Percentiles rank a stretch among this genome's conserved stretches.
These are phyloP conservation scores for Metschnikowia lachancei DNA, from an alignment of 805 yeast species.

Conservation along the genomic window DNA sequence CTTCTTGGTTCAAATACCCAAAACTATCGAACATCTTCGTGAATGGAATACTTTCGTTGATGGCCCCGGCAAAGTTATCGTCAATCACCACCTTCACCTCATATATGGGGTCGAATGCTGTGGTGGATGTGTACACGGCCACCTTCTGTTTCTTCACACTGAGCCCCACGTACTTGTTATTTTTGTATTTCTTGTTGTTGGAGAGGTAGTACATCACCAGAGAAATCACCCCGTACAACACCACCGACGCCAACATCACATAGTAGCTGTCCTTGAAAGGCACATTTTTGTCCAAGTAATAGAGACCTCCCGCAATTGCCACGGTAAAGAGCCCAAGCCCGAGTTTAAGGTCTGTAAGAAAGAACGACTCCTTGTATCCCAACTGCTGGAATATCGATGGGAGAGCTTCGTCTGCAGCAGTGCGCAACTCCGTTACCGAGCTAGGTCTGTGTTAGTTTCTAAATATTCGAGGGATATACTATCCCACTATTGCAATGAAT, in stretches of 20 bases:
- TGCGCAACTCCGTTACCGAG: constrained; percentile 48
- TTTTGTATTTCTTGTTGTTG: constrained; percentile 35
- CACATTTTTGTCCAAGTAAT: constrained; percentile 47
- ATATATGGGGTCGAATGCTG: constrained; percentile 46
- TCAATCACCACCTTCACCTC: constrained; percentile 32
- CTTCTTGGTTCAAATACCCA: constrained; percentile 43
- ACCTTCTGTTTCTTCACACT: constrained; percentile 33
- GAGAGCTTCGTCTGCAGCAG: constrained; percentile 49
- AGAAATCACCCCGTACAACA: constrained; percentile 38
- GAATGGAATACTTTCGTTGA: constrained; percentile 30
- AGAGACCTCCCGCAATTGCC: constrained; percentile 44
- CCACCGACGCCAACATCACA: constrained; percentile 36
- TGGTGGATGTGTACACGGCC: constrained; percentile 37
- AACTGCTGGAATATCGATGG: constrained; percentile 39
- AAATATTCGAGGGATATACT: too few species aligned
- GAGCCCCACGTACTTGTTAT: constrained; percentile 47
- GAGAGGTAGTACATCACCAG: constrained; percentile 33
- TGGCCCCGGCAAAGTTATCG: constrained; percentile 17
- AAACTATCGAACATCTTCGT: constrained; percentile 45
- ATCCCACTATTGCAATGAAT: too few species aligned
- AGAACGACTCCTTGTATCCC: constrained; percentile 49
- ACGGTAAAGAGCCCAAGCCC: constrained; percentile 50
- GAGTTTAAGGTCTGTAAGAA: constrained; percentile 44
- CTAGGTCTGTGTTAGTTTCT: constrained; percentile 20
- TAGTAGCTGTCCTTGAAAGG: constrained; percentile 39